Evolutionary conservation across 23 red algal genomes (phyloP).

Genomic region (Gracilaria caudata): DNA sequence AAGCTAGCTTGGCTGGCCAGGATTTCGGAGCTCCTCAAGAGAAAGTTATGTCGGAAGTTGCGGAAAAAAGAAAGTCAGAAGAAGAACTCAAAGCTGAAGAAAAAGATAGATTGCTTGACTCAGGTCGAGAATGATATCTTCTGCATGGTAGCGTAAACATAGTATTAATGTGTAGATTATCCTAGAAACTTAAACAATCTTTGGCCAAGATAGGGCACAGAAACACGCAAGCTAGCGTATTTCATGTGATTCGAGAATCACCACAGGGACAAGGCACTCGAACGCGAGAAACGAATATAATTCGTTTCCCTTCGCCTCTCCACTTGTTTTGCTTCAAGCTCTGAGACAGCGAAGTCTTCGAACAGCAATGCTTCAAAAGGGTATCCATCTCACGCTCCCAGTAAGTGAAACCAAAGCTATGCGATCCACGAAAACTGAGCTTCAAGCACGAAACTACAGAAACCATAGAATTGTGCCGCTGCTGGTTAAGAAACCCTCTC

Average conservation of each 20-base stretch:
- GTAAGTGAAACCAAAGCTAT: too few species aligned
- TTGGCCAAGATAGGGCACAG: not conserved
- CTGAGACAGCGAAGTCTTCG: too few species aligned
- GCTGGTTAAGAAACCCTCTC: too few species aligned
- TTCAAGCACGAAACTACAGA: too few species aligned
- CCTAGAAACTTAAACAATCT: not conserved
- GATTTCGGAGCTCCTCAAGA: conserved; percentile 67
- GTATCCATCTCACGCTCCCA: too few species aligned
- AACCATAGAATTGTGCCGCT: too few species aligned
- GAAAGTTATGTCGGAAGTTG: not conserved
- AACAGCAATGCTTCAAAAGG: too few species aligned
- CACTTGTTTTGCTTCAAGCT: too few species aligned
- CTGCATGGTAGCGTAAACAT: conserved; percentile 1
- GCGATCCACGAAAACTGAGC: too few species aligned
- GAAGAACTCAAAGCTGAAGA: conserved; percentile 24
- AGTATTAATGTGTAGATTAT: not conserved
- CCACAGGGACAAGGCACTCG: too few species aligned
- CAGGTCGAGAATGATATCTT: conserved; percentile 17
- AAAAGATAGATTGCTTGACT: conserved; percentile 11
- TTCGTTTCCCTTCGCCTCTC: too few species aligned
- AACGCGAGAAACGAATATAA: not conserved
- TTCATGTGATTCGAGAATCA: not conserved
- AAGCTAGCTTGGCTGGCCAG: conserved; percentile 68
- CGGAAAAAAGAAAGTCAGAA: not conserved
- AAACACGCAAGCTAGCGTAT: not conserved